Evolutionary conservation across 1,284 basidiomycete species (phyloP).

Genomic region (Malassezia sp.): DNA sequence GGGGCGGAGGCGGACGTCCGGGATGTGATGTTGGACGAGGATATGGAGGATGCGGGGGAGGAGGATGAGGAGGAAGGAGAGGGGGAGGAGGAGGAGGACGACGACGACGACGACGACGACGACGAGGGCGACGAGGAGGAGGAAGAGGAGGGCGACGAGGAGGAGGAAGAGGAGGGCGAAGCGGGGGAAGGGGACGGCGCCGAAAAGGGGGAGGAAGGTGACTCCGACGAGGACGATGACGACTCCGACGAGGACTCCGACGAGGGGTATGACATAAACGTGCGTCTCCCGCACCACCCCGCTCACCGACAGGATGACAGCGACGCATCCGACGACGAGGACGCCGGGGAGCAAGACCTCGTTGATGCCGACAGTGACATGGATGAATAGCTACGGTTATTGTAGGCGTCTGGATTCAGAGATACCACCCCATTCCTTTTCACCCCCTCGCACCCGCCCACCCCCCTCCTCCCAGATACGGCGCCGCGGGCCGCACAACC

Average conservation of each 20-base stretch:
- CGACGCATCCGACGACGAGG: too few species aligned
- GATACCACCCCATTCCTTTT: too few species aligned
- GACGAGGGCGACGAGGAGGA: slow-evolving; percentile 23
- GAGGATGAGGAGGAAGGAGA: slow-evolving; percentile 8
- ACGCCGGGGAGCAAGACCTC: too few species aligned
- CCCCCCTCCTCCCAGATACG: too few species aligned
- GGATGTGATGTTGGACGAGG: slow-evolving; percentile 22
- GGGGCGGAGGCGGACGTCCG: slow-evolving; percentile 22
- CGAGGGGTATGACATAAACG: too few species aligned
- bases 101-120: slow-evolving; percentile 12
- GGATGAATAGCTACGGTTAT: too few species aligned
- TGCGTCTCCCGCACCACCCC: too few species aligned
- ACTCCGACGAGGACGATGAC: slow-evolving; percentile 1
- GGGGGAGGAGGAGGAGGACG: slow-evolving; percentile 17
- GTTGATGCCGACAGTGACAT: too few species aligned
- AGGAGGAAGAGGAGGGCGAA: slow-evolving; percentile 1
- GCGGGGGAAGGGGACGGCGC: background rate
- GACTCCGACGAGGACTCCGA: background rate
- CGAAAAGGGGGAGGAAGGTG: background rate
- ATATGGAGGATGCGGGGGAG: slow-evolving; percentile 1
- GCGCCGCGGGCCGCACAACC: too few species aligned
- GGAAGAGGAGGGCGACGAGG: slow-evolving; percentile 21
- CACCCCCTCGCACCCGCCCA: too few species aligned
- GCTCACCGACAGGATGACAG: too few species aligned
- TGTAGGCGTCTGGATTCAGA: too few species aligned